These are phyloP conservation scores for Sindora glabra DNA, from an alignment of 306 rosid genomes.

Conservation along the genomic window DNA sequence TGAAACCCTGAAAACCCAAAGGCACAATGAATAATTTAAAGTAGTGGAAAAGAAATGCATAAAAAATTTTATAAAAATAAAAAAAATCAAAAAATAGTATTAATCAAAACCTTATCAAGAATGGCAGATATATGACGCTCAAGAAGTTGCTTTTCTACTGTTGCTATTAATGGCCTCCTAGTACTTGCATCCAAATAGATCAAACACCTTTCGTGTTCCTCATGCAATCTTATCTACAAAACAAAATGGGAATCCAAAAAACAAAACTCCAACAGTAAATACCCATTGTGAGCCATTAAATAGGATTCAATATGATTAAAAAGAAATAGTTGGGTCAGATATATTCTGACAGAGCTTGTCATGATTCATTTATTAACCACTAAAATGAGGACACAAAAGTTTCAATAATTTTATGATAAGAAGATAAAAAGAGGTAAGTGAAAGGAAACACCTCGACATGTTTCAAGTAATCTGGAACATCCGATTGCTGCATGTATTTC, in stretches of 20 bases:
- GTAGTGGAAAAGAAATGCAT: background rate
- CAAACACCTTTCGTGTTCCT: conserved; percentile 93
- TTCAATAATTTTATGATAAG: background rate
- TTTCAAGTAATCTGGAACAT: conserved; percentile 95
- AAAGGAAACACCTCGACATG: conserved; percentile 85
- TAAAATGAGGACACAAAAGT: background rate
- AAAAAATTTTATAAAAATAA: background rate
- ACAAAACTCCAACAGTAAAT: conserved; percentile 16
- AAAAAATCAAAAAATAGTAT: conserved; percentile 14
- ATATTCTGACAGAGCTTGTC: no score
- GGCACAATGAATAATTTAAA: conserved; percentile 5
- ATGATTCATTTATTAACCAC: no score
- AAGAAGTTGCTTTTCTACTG: conserved; percentile 91
- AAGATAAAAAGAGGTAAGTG: conserved; percentile 12
- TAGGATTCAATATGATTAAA: no score
- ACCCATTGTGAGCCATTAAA: conserved; percentile 11
- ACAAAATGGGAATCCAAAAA: conserved; percentile 24
- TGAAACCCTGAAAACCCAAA: conserved; percentile 57
- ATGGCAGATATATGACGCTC: conserved; percentile 91
- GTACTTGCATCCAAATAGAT: conserved; percentile 90
- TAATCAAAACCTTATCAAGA: conserved; percentile 74
- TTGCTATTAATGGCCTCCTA: conserved; percentile 80
- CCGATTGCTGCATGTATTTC: conserved; percentile 96
- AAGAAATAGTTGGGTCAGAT: no score
- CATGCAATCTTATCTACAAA: conserved; percentile 88